A percentile compares a stretch with the other conserved stretches of the same genome.
Conservation (phyloP, 129 eudicot genomes). For the Centrapalus pauciflorus region DNA sequence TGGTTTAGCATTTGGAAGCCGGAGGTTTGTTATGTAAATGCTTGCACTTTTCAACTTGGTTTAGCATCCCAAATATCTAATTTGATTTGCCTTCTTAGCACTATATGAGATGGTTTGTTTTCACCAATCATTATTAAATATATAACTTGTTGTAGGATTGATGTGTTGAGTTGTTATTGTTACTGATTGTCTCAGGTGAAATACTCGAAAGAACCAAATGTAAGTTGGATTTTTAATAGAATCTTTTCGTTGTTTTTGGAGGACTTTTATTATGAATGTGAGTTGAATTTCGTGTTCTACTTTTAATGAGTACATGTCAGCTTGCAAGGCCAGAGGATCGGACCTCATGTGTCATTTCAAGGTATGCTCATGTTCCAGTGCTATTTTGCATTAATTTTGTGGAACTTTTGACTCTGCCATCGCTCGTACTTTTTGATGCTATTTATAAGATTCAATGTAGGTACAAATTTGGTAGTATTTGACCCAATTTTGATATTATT, state of each 20-base stretch:
- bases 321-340: constrained; percentile 50
- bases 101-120: neutral
- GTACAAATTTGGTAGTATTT: neutral
- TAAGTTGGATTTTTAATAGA: neutral
- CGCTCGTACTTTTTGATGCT: neutral
- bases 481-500: too few relatives aligned
- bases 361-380: constrained; percentile 15
- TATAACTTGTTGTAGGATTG: neutral
- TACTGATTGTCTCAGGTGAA: constrained; percentile 24
- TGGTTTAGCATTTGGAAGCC: too few relatives aligned
- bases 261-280: neutral
- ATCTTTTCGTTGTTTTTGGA: neutral
- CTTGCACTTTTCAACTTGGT: too few relatives aligned
- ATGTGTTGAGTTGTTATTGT: neutral
- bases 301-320: constrained; percentile 4
- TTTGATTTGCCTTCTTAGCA: too few relatives aligned
- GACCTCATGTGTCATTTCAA: constrained; percentile 45
- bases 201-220: constrained; percentile 47
- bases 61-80: too few relatives aligned
- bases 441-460: neutral
- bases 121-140: neutral
- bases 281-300: neutral
- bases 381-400: neutral
- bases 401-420: neutral
- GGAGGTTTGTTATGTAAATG: too few relatives aligned